phyloP scores from a whole-genome alignment of 2,329 filamentous ascomycete species.

The Cadophora sp. region DNA sequence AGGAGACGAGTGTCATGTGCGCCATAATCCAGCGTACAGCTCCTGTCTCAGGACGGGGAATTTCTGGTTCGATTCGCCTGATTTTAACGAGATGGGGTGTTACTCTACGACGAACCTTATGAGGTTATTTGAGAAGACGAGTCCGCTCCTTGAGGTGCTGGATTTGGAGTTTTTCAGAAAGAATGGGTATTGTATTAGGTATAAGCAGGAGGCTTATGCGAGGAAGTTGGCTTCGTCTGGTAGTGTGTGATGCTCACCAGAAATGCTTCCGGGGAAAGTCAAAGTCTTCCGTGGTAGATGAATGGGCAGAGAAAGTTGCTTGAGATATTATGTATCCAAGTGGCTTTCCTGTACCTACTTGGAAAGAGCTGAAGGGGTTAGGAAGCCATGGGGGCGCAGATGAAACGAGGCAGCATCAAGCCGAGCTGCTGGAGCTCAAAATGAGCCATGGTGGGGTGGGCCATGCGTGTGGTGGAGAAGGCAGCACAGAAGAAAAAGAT shows the following conservation, averaged over 20 bases:
- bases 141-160: slow-evolving; percentile 13
- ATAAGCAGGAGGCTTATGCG: slow-evolving; percentile 18
- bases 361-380: too few relatives aligned
- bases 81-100: slow-evolving; percentile 23
- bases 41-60: slow-evolving; percentile 23
- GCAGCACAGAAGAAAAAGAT: too few relatives aligned
- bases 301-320: too few relatives aligned
- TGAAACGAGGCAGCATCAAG: too few relatives aligned
- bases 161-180: slow-evolving; percentile 23
- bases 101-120: slow-evolving; percentile 22
- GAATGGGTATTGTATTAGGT: slow-evolving; percentile 24
- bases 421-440: too few relatives aligned
- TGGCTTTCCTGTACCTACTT: too few relatives aligned
- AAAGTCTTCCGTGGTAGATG: too few relatives aligned
- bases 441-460: too few relatives aligned
- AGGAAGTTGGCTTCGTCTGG: neutral
- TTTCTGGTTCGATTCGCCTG: slow-evolving; percentile 28
- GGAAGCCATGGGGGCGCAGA: too few relatives aligned
- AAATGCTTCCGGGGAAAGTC: neutral
- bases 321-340: too few relatives aligned
- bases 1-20: slow-evolving; percentile 5
- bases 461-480: too few relatives aligned
- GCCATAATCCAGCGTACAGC: slow-evolving; percentile 21
- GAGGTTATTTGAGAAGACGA: slow-evolving; percentile 9
- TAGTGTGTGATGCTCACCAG: neutral